Evolutionary conservation across 2,329 filamentous ascomycete genomes (phyloP), one percentile per base, ranked within the genome.

Genomic region (Thermoascus crustaceus): DNA sequence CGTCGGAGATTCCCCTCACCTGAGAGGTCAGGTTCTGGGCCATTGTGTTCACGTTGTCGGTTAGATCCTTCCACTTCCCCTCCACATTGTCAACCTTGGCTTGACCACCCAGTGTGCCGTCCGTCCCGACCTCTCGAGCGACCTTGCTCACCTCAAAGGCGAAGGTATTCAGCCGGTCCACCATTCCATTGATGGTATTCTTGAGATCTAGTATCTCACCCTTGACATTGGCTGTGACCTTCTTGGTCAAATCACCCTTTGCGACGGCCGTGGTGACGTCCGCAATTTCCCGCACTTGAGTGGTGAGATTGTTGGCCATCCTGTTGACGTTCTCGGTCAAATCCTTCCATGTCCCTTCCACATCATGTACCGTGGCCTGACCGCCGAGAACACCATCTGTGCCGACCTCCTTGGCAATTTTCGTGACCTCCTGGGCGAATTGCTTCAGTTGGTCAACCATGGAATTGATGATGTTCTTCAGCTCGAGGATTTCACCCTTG

Each of bases 391-490:
- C 78, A 44, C 88, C 88, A 60, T 95, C 88, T 1, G 88, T 95
- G 39, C 88, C 88, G 66, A 95, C 88, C 61, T 94, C 88, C 55
- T 85, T 80, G 22, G 88, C 87, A 52, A 95, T 82, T 60, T 88
- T 89, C 34, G 87, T 94, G 49, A 95, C 88, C 65, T 95, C 87
- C 52, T 85, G 82, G 11, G 88, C 88, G 57, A 95, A 95, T 53
- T 94, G 86, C 54, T 93, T 85, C 38, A 95, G 69, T 58, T 94
- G 88, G 59, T 94, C 88, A 42, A 95, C 88, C 88, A 95, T 95
- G 55, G 83, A 89, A 64, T 95, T 95, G 70, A 95, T 95, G 29
- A 88, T 95, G 42, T 85, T 86, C 65, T 95, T 95, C 54, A 95
- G 82, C 68, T 83, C 83, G 59, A 78, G 82, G 53, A 86, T 95